Evolutionary conservation across 208 protist genomes (phyloP).

Genomic region (Crithidia expoeki): DNA sequence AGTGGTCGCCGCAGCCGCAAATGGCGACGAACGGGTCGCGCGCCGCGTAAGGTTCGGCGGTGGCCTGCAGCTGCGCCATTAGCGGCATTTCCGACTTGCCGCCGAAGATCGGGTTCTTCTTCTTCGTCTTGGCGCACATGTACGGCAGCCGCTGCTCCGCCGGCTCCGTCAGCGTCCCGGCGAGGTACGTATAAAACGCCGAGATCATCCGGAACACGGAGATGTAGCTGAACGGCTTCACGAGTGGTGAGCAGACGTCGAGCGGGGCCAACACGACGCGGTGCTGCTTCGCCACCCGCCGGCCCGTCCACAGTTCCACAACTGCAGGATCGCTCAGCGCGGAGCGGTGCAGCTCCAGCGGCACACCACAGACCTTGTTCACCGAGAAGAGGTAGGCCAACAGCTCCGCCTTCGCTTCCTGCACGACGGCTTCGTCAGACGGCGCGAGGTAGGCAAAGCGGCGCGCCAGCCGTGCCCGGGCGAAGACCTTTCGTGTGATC

Average conservation of each 20-base stretch:
- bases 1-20: slow-evolving; percentile 84
- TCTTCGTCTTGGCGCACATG: slow-evolving; percentile 62
- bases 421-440: slow-evolving; percentile 44
- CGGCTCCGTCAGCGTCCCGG: slow-evolving; percentile 41
- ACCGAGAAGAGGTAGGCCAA: slow-evolving; percentile 82
- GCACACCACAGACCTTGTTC: slow-evolving; percentile 73
- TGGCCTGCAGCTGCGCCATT: slow-evolving; percentile 49
- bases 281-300: slow-evolving; percentile 57
- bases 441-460: slow-evolving; percentile 32
- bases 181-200: slow-evolving; percentile 79
- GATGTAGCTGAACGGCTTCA: slow-evolving; percentile 56
- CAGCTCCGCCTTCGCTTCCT: slow-evolving; percentile 67
- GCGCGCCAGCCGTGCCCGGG: slow-evolving; percentile 53
- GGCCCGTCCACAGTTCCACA: slow-evolving; percentile 52
- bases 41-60: slow-evolving; percentile 66
- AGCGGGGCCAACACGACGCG: slow-evolving; percentile 80
- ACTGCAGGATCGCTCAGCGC: slow-evolving; percentile 81
- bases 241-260: slow-evolving; percentile 38
- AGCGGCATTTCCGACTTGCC: slow-evolving; percentile 52
- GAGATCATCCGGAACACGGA: slow-evolving; percentile 74
- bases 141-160: slow-evolving; percentile 63
- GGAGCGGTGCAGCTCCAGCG: slow-evolving; percentile 87
- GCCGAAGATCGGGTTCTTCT: slow-evolving; percentile 70
- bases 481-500: slow-evolving; percentile 75
- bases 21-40: slow-evolving; percentile 86